Evolutionary conservation across 2,329 filamentous ascomycete genomes (phyloP), one percentile per base, ranked within the genome.

Genomic region (Cladosporium austrohemisphaericum): DNA sequence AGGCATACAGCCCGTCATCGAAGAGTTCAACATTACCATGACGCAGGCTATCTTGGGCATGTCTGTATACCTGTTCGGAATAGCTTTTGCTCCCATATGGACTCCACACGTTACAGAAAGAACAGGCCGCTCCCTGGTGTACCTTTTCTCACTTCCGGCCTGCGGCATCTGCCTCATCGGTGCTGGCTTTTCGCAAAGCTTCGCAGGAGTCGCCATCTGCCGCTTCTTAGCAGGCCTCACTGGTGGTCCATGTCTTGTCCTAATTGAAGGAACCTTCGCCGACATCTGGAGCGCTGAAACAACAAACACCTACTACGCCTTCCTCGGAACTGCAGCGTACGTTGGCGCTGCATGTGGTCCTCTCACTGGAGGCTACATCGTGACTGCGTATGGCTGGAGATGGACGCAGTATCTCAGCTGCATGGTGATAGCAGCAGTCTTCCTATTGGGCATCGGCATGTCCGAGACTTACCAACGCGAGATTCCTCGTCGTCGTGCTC

Each of bases 151-250:
- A 1, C 20, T 44, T 1, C 41, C 41, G 13, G 13, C 9, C n/a
- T 44, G 41, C n/a, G 41, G 28, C 11, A 53, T 68, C 2, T 70
- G 70, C 0, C 60, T 74, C 1, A 59, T 83, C 2, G 80, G 79
- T 3, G 72, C 74, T 0, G 79, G 75, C 0, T 70, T 79, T 20
- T 70, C 75, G 0, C 68, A 73, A 19, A 73, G 63, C 23, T 76
- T 83, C n/a, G 74, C 65, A 0, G 71, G 68, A 0, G 57, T 85
- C 1, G 71, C 75, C 44, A 64, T 81, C 13, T 67, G 80, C 18
- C 71, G 82, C 2, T 82, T 91, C 70, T 86, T 89, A 57, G 86
- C 87, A 38, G 85, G 86, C 0, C 64, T 84, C 65, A 85, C 85
- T 54, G 85, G 85, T 28, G 84, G 32, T 78, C 86, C 55, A 75